Base-by-base conservation (phyloP, 495 filamentous ascomycete genomes). In the Tuber calosporum region DNA sequence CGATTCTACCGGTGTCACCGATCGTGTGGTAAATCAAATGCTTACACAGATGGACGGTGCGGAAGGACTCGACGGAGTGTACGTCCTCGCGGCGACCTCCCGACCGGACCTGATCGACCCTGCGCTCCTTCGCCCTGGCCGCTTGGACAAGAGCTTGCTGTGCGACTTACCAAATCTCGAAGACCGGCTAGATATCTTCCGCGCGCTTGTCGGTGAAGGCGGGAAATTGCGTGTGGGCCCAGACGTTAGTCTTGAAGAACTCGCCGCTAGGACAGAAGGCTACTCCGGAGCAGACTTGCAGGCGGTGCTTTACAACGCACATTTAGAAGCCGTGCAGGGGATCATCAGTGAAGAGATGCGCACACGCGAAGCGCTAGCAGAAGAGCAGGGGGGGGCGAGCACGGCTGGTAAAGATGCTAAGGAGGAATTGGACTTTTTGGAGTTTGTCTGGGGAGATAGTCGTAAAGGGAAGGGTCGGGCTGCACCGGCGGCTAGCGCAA, bases 31-130 rank as follows among this genome's bases (percentile, higher is more conserved):
- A 77, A 98, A 98, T 81, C 96, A 98, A 84, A 88, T 99, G 67
- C 85, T 99, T 13, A 99, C 95, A 6, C 96, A 97, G 83, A 99
- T 99, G 96, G 95, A 99, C 80, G 95, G 95, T 80, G 96, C 96
- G 2, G 96, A 99, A 81, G 95, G 96, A 26, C 83, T 98, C 7
- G 91, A 89, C 0, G 96, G 96, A 0, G 95, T 99, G 2, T 98
- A 98, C 79, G 95, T 99, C 2, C 88, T 99, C 5, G 95, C 95
- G 39, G 95, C 95, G 20, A 99, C 95, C 1, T 91, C 88, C 4
- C 85, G 95, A 38, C 95, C 95, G 0, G 96, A 99, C 82, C 81
- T 98, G 8, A 98, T 99, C 66, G 95, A 99, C 80, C 94, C 95
- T 2, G 95, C 95, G 4, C 84, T 99, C 40, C 83, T 98, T 53